Conservation (phyloP, 305 asterid genomes). For the Rubia tinctorum region DNA sequence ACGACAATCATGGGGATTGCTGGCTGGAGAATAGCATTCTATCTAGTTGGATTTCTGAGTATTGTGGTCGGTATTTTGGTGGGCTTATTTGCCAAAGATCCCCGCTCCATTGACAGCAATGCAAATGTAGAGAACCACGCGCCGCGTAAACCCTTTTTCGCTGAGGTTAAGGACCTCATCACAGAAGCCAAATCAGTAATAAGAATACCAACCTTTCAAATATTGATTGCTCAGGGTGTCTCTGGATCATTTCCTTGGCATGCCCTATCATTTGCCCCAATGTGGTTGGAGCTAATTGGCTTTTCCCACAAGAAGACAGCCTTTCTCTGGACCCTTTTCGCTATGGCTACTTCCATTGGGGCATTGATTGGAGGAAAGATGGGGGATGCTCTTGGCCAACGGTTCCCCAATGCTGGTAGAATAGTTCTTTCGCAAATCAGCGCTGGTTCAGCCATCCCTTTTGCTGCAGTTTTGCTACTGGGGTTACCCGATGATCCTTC, state of each 20-base stretch:
- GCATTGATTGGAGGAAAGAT: slow-evolving; percentile 74
- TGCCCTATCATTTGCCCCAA: slow-evolving; percentile 63
- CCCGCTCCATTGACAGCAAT: slow-evolving; percentile 38
- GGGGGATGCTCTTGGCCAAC: slow-evolving; percentile 64
- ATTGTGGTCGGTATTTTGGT: slow-evolving; percentile 56
- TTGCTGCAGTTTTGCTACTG: slow-evolving; percentile 64
- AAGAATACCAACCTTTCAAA: slow-evolving; percentile 59
- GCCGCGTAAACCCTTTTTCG: slow-evolving; percentile 36
- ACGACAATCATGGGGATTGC: slow-evolving; percentile 63
- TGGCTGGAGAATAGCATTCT: slow-evolving; percentile 86
- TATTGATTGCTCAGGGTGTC: slow-evolving; percentile 75
- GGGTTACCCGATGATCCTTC: slow-evolving; percentile 69
- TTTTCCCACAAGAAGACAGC: slow-evolving; percentile 76
- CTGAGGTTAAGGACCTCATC: slow-evolving; percentile 50
- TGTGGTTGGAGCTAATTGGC: slow-evolving; percentile 92
- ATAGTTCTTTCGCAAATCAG: slow-evolving; percentile 79
- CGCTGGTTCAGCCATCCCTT: slow-evolving; percentile 74
- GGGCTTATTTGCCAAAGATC: slow-evolving; percentile 60
- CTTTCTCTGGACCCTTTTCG: slow-evolving; percentile 48
- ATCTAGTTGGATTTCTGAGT: slow-evolving; percentile 64
- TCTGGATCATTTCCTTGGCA: slow-evolving; percentile 89
- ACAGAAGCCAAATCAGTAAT: slow-evolving; percentile 66
- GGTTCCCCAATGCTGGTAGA: slow-evolving; percentile 66
- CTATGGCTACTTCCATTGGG: slow-evolving; percentile 56
- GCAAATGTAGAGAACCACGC: slow-evolving; percentile 27